phyloP scores from a whole-genome alignment of 2,329 filamentous ascomycete species.

The Exophiala spinifera region DNA sequence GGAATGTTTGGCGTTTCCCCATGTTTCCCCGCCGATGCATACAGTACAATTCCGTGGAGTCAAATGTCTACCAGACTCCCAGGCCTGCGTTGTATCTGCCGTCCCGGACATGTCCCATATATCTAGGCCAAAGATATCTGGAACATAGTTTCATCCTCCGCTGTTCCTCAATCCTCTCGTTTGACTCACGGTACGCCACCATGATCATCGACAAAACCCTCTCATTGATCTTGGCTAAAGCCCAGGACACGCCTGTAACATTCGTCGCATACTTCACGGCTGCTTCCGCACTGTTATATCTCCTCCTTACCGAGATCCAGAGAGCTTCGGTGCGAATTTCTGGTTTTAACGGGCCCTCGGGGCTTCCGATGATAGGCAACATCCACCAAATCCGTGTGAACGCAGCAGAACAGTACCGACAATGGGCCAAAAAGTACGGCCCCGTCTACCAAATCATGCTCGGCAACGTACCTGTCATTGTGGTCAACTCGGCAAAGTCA shows the following conservation, averaged over 20 bases:
- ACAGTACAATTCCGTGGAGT: neutral
- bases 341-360: slow-evolving; percentile 48
- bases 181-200: too few relatives aligned
- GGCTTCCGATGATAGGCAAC: slow-evolving; percentile 56
- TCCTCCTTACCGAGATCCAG: slow-evolving; percentile 51
- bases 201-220: slow-evolving; percentile 25
- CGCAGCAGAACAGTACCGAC: slow-evolving; percentile 56
- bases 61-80: neutral
- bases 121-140: too few relatives aligned
- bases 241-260: slow-evolving; percentile 14
- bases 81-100: too few relatives aligned
- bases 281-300: slow-evolving; percentile 37
- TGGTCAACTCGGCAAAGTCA: slow-evolving; percentile 54
- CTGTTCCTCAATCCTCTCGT: too few relatives aligned
- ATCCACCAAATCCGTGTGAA: slow-evolving; percentile 54
- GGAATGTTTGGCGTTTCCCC: neutral
- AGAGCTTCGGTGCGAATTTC: slow-evolving; percentile 46
- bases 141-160: too few relatives aligned
- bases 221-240: slow-evolving; percentile 9
- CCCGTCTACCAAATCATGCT: slow-evolving; percentile 57
- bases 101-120: too few relatives aligned
- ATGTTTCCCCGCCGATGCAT: neutral
- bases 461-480: slow-evolving; percentile 56
- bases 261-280: slow-evolving; percentile 22
- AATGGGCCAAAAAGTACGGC: slow-evolving; percentile 52